Base-by-base conservation (phyloP, 1,139 yeast genomes). In the Magnusiomyces ingens region DNA sequence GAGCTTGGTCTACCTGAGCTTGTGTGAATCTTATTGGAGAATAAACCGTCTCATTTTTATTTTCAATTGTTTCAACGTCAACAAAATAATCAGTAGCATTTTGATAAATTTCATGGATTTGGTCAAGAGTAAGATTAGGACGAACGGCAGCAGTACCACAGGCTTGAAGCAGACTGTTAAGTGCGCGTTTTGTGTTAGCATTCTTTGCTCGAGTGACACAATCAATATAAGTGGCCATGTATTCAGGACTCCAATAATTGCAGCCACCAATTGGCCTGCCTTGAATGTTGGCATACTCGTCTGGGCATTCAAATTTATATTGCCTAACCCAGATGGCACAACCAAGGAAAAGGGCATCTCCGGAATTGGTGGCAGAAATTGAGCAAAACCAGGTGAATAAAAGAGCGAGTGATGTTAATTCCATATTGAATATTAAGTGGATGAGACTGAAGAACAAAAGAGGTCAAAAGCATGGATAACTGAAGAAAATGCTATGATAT, bases 151-250 rank as follows among this genome's bases (percentile, higher is more conserved):
- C 19, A n/a, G 22, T 40, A 40, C 19, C 21, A 15, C 48, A 45
- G n/a, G 48, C 48, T 5, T 18, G 4, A 4, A 45, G 22, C 26
- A 45, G 13, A n/a, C 29, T 11, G 6, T 32, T 19, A 5, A 45
- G 15, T 11, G 48, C 21, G 2, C 43, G 18, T 35, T 45, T 13
- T 17, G 35, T 21, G 37, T 51, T 45, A 4, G 54, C 53, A 21
- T 48, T 48, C 15, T 17, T 18, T 6, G 53, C 29, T 15, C 45
- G 15, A 2, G 21, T 15, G 29, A 40, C 37, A 15, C 56, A 54
- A 47, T 51, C 52, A 45, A 40, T 35, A 32, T 32, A 48, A 13
- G 54, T 37, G 15, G 56, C 56, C 11, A 51, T 29, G 41, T 48
- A 54, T n/a, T 48, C 54, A n/a, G 36, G 17, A 35, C 50, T 45